A percentile compares a stretch with the other conserved stretches of the same genome.
phyloP scores from a whole-genome alignment of 139 green algal genomes.

The Coelastrella sp. region DNA sequence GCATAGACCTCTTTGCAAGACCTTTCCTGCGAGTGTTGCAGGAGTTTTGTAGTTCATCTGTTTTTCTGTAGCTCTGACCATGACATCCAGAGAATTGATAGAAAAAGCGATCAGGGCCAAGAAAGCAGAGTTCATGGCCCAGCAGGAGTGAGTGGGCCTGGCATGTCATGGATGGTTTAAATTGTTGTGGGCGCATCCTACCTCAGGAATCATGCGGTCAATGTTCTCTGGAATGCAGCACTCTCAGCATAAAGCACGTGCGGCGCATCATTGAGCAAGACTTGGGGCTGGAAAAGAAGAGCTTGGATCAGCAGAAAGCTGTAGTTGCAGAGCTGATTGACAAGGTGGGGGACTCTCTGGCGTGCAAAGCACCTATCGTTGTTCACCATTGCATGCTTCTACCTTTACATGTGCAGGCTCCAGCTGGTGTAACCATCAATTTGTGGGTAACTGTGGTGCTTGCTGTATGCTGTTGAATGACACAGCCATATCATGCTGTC shows the following conservation, averaged over 20 bases:
- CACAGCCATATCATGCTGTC: too few species aligned
- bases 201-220: background rate
- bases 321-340: conserved; percentile 44
- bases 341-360: conserved; percentile 2
- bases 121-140: background rate
- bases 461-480: too few species aligned
- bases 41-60: too few species aligned
- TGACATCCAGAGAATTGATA: background rate
- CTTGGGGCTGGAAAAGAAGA: conserved; percentile 42
- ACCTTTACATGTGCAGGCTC: too few species aligned
- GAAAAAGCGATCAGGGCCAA: background rate
- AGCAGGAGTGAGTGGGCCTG: background rate
- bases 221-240: conserved; percentile 2
- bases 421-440: too few species aligned
- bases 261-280: conserved; percentile 42
- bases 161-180: background rate
- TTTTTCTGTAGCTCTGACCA: background rate
- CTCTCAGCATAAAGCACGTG: conserved; percentile 43
- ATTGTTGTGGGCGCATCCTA: background rate
- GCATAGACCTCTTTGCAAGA: too few species aligned
- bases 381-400: background rate
- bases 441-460: too few species aligned
- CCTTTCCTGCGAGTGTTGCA: too few species aligned
- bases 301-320: conserved; percentile 41
- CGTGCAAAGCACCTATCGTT: background rate